Evolutionary conservation across 257 asterid species (phyloP).

Genomic region (Salvia hispanica): DNA sequence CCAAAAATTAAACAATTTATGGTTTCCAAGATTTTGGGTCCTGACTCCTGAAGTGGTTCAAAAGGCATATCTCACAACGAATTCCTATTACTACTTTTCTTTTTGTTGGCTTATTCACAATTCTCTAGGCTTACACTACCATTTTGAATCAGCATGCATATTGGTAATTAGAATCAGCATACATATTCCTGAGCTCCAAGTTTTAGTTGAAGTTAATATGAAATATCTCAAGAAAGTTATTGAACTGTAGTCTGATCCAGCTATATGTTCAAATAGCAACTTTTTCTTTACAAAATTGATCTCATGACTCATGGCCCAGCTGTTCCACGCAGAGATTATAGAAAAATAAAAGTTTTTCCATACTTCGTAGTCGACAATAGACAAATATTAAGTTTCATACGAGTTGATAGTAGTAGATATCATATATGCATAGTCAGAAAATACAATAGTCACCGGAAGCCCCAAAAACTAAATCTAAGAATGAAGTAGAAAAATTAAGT

Average conservation of each 20-base stretch:
- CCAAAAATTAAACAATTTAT: no score
- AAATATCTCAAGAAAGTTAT: slow-evolving; percentile 7
- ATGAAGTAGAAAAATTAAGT: background rate
- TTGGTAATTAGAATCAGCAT: background rate
- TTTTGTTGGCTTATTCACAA: no score
- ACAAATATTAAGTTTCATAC: background rate
- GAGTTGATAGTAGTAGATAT: no score
- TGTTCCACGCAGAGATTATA: slow-evolving; percentile 1
- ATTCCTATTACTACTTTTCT: no score
- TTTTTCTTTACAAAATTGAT: background rate
- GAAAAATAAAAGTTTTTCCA: slow-evolving; percentile 4
- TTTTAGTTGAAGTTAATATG: background rate
- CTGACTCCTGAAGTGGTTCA: background rate
- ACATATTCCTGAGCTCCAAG: background rate
- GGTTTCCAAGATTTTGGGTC: slow-evolving; percentile 11
- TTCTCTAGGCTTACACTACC: no score
- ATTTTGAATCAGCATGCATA: background rate
- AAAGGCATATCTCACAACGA: background rate
- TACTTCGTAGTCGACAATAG: background rate
- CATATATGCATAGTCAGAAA: background rate
- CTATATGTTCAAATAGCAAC: background rate
- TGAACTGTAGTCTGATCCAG: background rate
- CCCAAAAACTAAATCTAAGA: background rate
- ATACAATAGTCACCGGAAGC: background rate
- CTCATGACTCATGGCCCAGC: slow-evolving; percentile 7